These are phyloP conservation scores for Agaricales sp. DNA, from an alignment of 1,284 basidiomycete genomes.

Conservation along the genomic window DNA sequence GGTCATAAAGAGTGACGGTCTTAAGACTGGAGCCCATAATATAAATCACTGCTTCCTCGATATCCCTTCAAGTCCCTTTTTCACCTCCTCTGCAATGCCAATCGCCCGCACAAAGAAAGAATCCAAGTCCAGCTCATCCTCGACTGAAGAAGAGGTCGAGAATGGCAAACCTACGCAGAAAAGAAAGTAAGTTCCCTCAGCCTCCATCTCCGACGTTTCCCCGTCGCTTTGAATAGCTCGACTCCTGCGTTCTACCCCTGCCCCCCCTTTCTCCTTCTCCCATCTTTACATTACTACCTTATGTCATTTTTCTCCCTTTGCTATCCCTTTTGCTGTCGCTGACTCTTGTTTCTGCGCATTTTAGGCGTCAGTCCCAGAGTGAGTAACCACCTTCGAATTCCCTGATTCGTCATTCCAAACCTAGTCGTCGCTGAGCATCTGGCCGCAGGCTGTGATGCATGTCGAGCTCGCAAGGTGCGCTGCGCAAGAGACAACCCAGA, in stretches of 20 bases:
- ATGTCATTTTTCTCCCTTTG: constrained; percentile 15
- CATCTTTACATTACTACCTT: constrained; percentile 11
- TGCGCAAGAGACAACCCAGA: constrained; percentile 71
- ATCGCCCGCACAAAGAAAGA: constrained; percentile 58
- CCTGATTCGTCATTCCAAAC: constrained; percentile 11
- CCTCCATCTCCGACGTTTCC: constrained; percentile 25
- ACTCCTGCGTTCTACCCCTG: constrained; percentile 10
- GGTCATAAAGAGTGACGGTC: background rate
- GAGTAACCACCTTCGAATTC: constrained; percentile 21
- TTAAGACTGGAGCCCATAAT: background rate
- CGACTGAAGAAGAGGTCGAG: constrained; percentile 48
- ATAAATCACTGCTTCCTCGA: background rate
- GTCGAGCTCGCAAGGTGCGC: constrained; percentile 72
- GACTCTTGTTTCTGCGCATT: constrained; percentile 16
- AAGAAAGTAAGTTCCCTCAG: constrained; percentile 57
- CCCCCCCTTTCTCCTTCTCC: constrained; percentile 9
- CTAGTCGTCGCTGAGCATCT: constrained; percentile 10
- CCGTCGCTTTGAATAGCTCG: constrained; percentile 17
- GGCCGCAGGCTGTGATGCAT: constrained; percentile 68
- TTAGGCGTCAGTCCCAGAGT: constrained; percentile 75
- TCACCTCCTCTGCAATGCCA: constrained; percentile 39
- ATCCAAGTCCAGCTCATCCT: constrained; percentile 44
- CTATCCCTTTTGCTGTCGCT: constrained; percentile 10
- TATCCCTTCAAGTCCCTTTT: constrained; percentile 18
- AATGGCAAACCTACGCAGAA: constrained; percentile 52